A percentile compares a stretch with the other conserved stretches of the same genome.
These are phyloP conservation scores for Lentinula boryana DNA, from an alignment of 768 basidiomycete genomes.

Conservation along the genomic window DNA sequence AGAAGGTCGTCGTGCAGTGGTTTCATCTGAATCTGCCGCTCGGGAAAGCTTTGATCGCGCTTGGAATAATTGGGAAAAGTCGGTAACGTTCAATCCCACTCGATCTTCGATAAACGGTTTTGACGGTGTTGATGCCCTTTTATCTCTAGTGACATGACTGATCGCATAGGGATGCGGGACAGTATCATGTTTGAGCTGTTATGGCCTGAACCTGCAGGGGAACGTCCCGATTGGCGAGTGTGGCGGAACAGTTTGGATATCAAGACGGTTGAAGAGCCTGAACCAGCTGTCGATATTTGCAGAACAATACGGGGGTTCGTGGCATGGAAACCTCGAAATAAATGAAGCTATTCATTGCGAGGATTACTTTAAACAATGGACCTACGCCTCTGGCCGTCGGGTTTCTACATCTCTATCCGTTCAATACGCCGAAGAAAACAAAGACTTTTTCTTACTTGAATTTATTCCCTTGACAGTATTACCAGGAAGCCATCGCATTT, in stretches of 20 bases:
- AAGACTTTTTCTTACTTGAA: background rate
- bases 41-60: conserved; percentile 60
- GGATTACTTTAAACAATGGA: background rate
- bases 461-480: background rate
- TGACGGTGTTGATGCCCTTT: conserved; percentile 8
- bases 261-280: background rate
- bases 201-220: conserved; percentile 48
- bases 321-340: conserved; percentile 32
- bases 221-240: conserved; percentile 43
- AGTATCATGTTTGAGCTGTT: conserved; percentile 36
- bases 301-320: conserved; percentile 53
- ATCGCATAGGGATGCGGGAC: conserved; percentile 58
- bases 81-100: conserved; percentile 16
- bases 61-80: conserved; percentile 72
- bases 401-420: background rate
- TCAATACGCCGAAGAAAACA: background rate
- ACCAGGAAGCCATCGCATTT: no score
- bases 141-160: conserved; percentile 61
- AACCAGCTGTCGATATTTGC: conserved; percentile 24
- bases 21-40: conserved; percentile 21
- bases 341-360: background rate
- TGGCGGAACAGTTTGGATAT: conserved; percentile 43
- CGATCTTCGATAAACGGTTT: background rate
- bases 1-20: conserved; percentile 13
- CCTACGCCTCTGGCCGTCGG: background rate